These are phyloP conservation scores for Calonectria montana DNA, from an alignment of 2,329 filamentous ascomycete species.

Conservation along the genomic window DNA sequence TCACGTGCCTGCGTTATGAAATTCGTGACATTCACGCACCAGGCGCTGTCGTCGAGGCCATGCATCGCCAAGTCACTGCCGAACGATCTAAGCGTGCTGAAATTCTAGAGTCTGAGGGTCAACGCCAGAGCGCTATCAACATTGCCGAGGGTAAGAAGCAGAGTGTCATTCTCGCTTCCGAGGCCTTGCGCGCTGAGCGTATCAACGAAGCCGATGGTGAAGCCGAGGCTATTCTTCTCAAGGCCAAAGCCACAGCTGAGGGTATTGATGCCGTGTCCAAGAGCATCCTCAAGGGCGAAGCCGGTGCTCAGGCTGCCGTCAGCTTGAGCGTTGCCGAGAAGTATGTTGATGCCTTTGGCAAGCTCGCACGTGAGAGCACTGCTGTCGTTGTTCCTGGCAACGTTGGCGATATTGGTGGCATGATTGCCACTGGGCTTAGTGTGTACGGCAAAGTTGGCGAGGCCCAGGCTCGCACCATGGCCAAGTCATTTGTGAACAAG, in stretches of 20 bases:
- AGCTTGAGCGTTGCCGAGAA: slow-evolving; percentile 94
- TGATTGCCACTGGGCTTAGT: slow-evolving; percentile 96
- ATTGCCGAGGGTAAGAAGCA: slow-evolving; percentile 98
- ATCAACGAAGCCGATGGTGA: slow-evolving; percentile 95
- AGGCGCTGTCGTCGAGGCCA: slow-evolving; percentile 91
- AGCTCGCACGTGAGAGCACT: slow-evolving; percentile 94
- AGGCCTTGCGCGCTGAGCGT: slow-evolving; percentile 88
- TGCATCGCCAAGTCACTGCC: slow-evolving; percentile 98
- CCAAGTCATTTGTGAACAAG: slow-evolving; percentile 60
- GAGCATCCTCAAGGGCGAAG: slow-evolving; percentile 78
- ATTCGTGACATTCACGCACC: slow-evolving; percentile 98
- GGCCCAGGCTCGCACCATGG: slow-evolving; percentile 77
- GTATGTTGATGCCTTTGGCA: slow-evolving; percentile 94
- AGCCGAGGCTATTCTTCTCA: slow-evolving; percentile 90
- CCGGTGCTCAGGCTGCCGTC: slow-evolving; percentile 83
- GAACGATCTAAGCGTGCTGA: slow-evolving; percentile 98
- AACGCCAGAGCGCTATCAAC: slow-evolving; percentile 97
- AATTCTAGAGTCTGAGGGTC: slow-evolving; percentile 96
- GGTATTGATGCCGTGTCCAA: slow-evolving; percentile 89
- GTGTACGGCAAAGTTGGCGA: slow-evolving; percentile 95
- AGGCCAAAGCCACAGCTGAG: slow-evolving; percentile 84
- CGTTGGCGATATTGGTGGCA: slow-evolving; percentile 93
- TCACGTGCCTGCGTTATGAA: slow-evolving; percentile 95
- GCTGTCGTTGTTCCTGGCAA: slow-evolving; percentile 96
- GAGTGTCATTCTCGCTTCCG: slow-evolving; percentile 94